A percentile compares a stretch with the other conserved stretches of the same genome.
Evolutionary conservation across 345 rosid genomes (phyloP).

Genomic region (Camelina neglecta): DNA sequence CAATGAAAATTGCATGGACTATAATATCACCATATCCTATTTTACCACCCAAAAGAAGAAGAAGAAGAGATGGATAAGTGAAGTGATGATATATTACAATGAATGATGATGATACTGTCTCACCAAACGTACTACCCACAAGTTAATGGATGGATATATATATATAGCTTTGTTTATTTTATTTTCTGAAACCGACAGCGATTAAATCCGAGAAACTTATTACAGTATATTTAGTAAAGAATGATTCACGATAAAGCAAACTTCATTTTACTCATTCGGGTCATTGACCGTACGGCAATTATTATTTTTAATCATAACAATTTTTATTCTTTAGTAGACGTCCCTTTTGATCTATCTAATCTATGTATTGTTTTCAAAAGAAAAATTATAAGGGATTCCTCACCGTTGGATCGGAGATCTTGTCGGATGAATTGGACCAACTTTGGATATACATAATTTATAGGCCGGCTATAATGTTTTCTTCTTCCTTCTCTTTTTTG

Average conservation of each 20-base stretch:
- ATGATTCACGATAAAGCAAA: conserved; percentile 29
- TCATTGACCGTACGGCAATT: conserved; percentile 37
- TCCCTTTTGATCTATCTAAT: neutral
- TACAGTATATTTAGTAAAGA: neutral
- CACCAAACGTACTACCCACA: neutral
- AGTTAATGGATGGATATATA: too few species aligned
- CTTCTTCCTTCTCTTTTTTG: conserved; percentile 32
- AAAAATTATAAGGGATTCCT: conserved; percentile 1
- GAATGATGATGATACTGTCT: neutral
- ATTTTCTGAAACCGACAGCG: too few species aligned
- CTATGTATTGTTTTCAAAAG: neutral
- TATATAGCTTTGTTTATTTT: too few species aligned
- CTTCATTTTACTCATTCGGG: conserved; percentile 29
- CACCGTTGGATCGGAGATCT: conserved; percentile 38
- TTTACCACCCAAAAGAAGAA: neutral
- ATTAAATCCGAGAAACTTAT: conserved; percentile 3
- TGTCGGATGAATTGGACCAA: conserved; percentile 38
- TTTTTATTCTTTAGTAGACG: conserved; percentile 8
- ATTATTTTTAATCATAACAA: conserved; percentile 29
- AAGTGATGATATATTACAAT: neutral
- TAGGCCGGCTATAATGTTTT: conserved; percentile 48
- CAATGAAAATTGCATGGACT: neutral
- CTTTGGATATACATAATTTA: conserved; percentile 26
- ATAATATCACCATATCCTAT: neutral
- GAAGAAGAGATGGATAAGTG: neutral